Base-by-base conservation (phyloP, 2,329 filamentous ascomycete genomes). In the Aspergillus sp. region DNA sequence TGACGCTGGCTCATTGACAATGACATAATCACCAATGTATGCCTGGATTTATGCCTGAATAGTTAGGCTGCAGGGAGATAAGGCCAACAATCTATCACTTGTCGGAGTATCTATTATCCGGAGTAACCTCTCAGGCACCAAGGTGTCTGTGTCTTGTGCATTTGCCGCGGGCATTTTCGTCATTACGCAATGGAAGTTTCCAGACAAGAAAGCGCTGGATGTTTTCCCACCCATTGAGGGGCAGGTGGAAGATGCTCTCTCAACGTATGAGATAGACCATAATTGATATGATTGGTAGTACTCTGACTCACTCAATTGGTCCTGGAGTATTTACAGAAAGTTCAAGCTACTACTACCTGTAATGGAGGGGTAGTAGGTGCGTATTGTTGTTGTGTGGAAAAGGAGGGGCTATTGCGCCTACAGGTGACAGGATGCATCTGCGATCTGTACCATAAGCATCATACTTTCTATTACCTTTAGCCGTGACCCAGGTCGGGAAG, bases 181-280 rank as follows among this genome's bases (percentile, higher is more conserved):
- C 68, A 65, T 66, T 64, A 66, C 64, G 62, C 64, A 62, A 65
- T 64, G 54, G 58, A 65, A 65, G 59, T 47, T 65, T 61, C 61
- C 58, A 60, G 61, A 39, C 53, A 39, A 49, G 36, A 45, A 45
- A 36, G 19, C 17, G 41, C 38, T 56, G 54, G 48, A 30, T 10
- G 54, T 6, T 23, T 17, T 50, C 43, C 19, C 43, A 38, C 19
- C 32, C 43, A 32, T 23, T 23, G 55, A 23, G 30, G 50, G 30
- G 30, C 32, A 52, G 39, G 17, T 45, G 25, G 41, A 50, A 52
- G 55, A 58, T 30, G 39, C 25, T 55, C n/a, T 38, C 36, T 38
- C 36, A 43, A 38, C 52, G 52, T 15, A 19, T 43, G 38, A 23
- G 41, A 36, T 13, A 36, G 32, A 13, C 15, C 32, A 13, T 36